A percentile compares a stretch with the other conserved stretches of the same genome.
These are phyloP conservation scores for Discostella stelligeroides DNA, from an alignment of 108 stramenopile genomes.

Conservation along the genomic window DNA sequence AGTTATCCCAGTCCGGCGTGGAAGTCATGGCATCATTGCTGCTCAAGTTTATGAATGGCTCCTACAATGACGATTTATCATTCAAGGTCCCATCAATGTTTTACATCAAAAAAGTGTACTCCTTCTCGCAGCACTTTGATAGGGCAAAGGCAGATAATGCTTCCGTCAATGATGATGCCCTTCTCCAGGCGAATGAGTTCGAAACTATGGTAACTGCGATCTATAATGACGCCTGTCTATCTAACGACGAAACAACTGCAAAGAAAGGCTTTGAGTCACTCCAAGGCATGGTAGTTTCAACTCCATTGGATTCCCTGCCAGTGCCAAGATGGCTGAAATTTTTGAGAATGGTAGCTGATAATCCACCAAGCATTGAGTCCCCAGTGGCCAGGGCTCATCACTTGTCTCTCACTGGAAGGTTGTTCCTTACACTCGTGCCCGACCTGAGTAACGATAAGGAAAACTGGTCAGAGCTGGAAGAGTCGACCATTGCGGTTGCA, in stretches of 20 bases:
- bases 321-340: conserved; percentile 71
- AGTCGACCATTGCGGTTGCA: conserved; percentile 58
- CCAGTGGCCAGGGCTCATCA: conserved; percentile 59
- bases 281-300: conserved; percentile 62
- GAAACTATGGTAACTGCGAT: conserved; percentile 62
- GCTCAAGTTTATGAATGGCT: conserved; percentile 64
- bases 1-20: conserved; percentile 54
- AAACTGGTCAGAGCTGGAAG: conserved; percentile 71
- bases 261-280: conserved; percentile 65
- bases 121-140: conserved; percentile 47
- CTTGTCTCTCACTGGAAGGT: conserved; percentile 59
- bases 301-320: conserved; percentile 60
- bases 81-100: conserved; percentile 68
- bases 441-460: conserved; percentile 40
- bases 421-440: conserved; percentile 65
- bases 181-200: conserved; percentile 64
- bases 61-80: conserved; percentile 63
- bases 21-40: conserved; percentile 60
- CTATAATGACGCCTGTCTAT: conserved; percentile 66
- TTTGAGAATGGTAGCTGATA: conserved; percentile 56
- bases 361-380: conserved; percentile 53
- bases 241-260: conserved; percentile 51
- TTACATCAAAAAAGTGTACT: conserved; percentile 75
- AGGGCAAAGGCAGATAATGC: neutral
- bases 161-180: neutral